These are phyloP conservation scores for Withania somnifera DNA, from an alignment of 305 asterid species.

Conservation along the genomic window DNA sequence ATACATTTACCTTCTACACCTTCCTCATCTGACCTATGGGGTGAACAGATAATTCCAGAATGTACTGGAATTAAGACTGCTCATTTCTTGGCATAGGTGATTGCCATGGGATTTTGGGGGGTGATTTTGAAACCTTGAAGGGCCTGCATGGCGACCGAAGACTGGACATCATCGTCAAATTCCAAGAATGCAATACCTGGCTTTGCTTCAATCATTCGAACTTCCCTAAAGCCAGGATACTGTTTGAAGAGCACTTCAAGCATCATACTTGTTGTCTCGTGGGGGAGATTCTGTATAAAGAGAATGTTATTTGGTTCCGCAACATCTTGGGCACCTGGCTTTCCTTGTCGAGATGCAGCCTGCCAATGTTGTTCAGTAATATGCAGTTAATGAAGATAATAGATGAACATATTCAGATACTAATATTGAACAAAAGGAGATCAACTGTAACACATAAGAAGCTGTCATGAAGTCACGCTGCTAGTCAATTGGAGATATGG, in stretches of 20 bases:
- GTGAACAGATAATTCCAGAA: background rate
- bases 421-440: background rate
- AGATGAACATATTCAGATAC: background rate
- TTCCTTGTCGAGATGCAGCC: conserved; percentile 58
- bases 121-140: conserved; percentile 92
- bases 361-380: conserved; percentile 14
- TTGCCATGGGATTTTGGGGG: conserved; percentile 81
- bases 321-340: conserved; percentile 45
- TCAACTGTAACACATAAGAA: background rate
- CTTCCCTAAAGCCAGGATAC: conserved; percentile 90
- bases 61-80: background rate
- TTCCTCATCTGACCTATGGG: too few species aligned
- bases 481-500: background rate
- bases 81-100: conserved; percentile 77
- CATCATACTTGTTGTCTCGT: conserved; percentile 83
- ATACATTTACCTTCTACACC: background rate
- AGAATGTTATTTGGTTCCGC: conserved; percentile 82
- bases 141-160: conserved; percentile 92
- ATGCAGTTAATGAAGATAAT: background rate
- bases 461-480: background rate
- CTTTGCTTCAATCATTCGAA: conserved; percentile 85
- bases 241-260: conserved; percentile 85
- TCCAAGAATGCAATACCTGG: conserved; percentile 96
- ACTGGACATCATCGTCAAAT: conserved; percentile 70
- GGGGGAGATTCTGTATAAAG: conserved; percentile 78